phyloP scores from a whole-genome alignment of 148 eudicot genomes.

The Cornus suecica region DNA sequence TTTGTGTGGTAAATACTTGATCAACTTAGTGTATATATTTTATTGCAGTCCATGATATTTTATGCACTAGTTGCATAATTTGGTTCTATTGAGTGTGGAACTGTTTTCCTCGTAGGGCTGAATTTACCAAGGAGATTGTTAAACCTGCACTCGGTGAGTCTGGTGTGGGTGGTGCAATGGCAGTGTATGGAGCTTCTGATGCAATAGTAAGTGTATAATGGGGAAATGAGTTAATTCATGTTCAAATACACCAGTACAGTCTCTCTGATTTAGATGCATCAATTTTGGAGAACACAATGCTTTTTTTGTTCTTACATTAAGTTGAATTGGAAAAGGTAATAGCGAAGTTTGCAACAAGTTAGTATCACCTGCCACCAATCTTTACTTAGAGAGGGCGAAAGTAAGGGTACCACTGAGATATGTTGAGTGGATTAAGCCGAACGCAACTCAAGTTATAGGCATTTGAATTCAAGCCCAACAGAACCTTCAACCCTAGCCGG shows the following conservation, averaged over 20 bases:
- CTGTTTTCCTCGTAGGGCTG: constrained; percentile 56
- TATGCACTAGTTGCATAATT: neutral
- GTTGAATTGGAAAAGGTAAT: neutral
- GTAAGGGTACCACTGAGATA: no score
- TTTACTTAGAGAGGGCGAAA: neutral
- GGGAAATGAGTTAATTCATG: neutral
- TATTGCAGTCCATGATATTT: neutral
- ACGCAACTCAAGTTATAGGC: no score
- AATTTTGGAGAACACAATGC: neutral
- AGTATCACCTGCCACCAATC: neutral
- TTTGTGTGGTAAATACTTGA: constrained; percentile 72
- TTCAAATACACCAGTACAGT: neutral
- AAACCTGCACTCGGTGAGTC: constrained; percentile 86
- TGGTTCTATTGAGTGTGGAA: constrained; percentile 11
- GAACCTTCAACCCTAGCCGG: no score
- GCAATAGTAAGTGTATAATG: constrained; percentile 66
- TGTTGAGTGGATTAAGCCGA: no score
- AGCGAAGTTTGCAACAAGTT: neutral
- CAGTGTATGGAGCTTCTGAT: constrained; percentile 89
- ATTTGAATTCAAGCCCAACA: no score
- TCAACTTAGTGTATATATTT: neutral
- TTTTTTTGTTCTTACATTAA: constrained; percentile 1
- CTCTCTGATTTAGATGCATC: neutral
- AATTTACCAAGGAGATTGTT: constrained; percentile 72
- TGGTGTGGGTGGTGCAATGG: constrained; percentile 97